A percentile compares a stretch with the other conserved stretches of the same genome.
phyloP scores from a whole-genome alignment of 208 protist genomes.

The Blechomonas ayalai region DNA sequence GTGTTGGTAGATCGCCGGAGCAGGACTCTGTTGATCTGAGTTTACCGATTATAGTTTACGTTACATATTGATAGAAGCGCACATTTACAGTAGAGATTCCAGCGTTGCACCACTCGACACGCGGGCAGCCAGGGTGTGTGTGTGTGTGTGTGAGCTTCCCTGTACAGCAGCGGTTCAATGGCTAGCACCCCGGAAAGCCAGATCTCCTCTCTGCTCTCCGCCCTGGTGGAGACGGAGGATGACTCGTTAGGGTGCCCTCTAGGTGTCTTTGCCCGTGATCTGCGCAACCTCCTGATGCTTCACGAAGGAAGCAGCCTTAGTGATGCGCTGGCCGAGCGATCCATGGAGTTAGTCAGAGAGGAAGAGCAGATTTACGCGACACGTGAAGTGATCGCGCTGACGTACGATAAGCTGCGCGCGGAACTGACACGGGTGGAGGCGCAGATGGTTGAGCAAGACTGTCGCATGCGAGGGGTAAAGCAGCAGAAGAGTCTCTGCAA shows the following conservation, averaged over 20 bases:
- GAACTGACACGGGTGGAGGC: conserved; percentile 75
- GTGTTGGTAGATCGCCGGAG: no score
- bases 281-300: conserved; percentile 18
- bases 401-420: conserved; percentile 72
- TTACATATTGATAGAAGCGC: no score
- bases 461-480: conserved; percentile 36
- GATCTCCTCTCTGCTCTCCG: conserved; percentile 48
- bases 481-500: conserved; percentile 76
- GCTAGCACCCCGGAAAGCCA: conserved; percentile 30
- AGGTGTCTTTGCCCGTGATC: conserved; percentile 42
- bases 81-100: no score
- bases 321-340: conserved; percentile 56
- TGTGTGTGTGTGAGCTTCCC: background rate
- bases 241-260: conserved; percentile 50
- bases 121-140: no score
- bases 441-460: conserved; percentile 58
- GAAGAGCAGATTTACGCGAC: conserved; percentile 56
- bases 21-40: no score
- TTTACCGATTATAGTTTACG: no score
- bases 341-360: conserved; percentile 44
- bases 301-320: conserved; percentile 14
- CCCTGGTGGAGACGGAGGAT: conserved; percentile 31
- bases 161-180: background rate
- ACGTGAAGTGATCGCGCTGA: conserved; percentile 31
- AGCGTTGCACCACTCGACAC: no score